A percentile compares a stretch with the other conserved stretches of the same genome.
Evolutionary conservation across 768 basidiomycete species (phyloP).

Genomic region (Suillus spraguei): DNA sequence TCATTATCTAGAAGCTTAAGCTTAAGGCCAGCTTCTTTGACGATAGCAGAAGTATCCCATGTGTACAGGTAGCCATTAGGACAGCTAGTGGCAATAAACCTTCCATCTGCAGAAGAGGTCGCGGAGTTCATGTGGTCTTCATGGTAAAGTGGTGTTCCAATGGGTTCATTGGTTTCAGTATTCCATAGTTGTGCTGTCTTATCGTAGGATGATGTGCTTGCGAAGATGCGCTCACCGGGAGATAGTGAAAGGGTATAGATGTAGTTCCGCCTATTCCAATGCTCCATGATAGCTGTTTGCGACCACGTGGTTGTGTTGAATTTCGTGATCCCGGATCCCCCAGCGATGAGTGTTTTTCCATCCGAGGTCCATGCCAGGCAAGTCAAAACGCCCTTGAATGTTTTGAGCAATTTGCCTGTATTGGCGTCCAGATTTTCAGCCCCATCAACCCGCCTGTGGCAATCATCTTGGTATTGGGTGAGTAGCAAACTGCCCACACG

Average conservation of each 20-base stretch:
- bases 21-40: not conserved
- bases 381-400: not conserved
- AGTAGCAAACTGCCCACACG: not conserved
- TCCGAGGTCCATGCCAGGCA: not conserved
- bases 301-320: not conserved
- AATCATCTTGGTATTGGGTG: not conserved
- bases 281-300: no score
- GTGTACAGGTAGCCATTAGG: no score
- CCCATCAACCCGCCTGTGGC: not conserved
- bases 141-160: not conserved
- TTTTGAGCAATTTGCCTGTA: not conserved
- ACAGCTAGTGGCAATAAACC: no score
- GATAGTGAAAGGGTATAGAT: not conserved
- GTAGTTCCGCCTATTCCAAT: no score
- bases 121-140: fast-evolving
- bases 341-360: not conserved
- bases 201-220: not conserved
- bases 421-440: not conserved
- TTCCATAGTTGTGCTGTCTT: not conserved
- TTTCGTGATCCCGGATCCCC: not conserved
- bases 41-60: no score
- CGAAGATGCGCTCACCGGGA: not conserved
- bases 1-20: no score
- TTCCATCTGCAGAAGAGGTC: not conserved
- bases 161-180: not conserved